These are phyloP conservation scores for Trichoderma koningii DNA, from an alignment of 2,329 filamentous ascomycete species.

Conservation along the genomic window DNA sequence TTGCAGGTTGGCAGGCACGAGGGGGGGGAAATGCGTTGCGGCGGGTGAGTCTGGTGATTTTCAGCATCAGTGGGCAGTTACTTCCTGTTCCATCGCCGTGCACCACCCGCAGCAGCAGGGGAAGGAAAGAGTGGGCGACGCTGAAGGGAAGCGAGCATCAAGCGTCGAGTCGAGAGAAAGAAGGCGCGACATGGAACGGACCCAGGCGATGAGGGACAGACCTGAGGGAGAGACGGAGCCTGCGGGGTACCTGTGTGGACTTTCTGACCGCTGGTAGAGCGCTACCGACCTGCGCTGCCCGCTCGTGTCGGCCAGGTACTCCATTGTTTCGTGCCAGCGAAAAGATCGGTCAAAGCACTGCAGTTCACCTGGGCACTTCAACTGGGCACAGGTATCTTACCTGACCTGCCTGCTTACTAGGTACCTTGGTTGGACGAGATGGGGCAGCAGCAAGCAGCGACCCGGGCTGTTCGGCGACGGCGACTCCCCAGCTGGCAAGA, in stretches of 20 bases:
- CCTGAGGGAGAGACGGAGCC: background rate
- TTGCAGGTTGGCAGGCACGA: background rate
- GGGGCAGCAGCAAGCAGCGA: constrained; percentile 3
- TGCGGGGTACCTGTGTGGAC: constrained; percentile 21
- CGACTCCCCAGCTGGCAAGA: constrained; percentile 2
- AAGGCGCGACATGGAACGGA: constrained; percentile 6
- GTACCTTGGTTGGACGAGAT: background rate
- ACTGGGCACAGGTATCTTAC: no score
- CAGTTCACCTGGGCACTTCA: no score
- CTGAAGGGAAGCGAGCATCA: constrained; percentile 2
- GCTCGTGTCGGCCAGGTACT: constrained; percentile 13
- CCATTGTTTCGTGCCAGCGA: background rate
- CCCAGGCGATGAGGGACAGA: background rate
- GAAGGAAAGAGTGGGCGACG: constrained; percentile 2
- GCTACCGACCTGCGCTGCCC: background rate
- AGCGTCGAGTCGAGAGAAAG: no score
- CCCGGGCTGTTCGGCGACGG: constrained; percentile 22
- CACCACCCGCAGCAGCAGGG: background rate
- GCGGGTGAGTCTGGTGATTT: constrained; percentile 15
- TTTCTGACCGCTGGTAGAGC: constrained; percentile 14
- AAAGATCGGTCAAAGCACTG: background rate
- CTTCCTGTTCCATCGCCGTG: constrained; percentile 2
- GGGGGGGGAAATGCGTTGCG: background rate
- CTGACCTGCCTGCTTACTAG: no score
- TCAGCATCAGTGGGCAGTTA: constrained; percentile 3